A percentile compares a stretch with the other conserved stretches of the same genome.
phyloP scores from a whole-genome alignment of 208 protist genomes.

The Trypanosoma rangeli region DNA sequence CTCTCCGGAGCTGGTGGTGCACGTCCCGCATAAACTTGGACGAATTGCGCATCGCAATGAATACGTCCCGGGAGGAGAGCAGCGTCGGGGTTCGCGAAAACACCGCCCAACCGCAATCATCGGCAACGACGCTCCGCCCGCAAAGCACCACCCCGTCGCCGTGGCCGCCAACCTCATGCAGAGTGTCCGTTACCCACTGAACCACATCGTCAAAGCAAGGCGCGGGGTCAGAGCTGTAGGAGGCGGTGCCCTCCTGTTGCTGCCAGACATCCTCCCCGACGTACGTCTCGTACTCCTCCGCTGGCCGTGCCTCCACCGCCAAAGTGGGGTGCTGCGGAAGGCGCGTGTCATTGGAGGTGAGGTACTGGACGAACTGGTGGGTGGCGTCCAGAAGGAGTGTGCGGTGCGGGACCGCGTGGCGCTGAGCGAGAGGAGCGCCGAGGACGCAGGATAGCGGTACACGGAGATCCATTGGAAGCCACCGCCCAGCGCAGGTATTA shows the following conservation, averaged over 20 bases:
- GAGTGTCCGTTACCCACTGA: conserved; percentile 41
- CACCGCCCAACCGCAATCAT: conserved; percentile 80
- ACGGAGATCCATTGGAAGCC: conserved; percentile 41
- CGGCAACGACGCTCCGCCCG: conserved; percentile 70
- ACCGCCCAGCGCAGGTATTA: not conserved
- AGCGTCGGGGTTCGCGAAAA: conserved; percentile 57
- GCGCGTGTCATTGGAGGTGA: conserved; percentile 78
- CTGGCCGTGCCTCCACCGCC: conserved; percentile 26
- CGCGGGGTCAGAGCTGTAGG: not conserved
- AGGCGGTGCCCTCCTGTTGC: conserved; percentile 2
- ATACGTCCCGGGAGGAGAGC: conserved; percentile 58
- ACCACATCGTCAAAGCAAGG: conserved; percentile 56
- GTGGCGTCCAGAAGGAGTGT: conserved; percentile 38
- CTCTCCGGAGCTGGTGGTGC: conserved; percentile 41
- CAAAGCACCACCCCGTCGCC: conserved; percentile 79
- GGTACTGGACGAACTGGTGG: conserved; percentile 64
- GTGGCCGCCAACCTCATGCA: conserved; percentile 21
- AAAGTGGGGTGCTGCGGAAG: conserved; percentile 56
- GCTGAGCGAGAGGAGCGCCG: conserved; percentile 28
- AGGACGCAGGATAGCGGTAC: conserved; percentile 66
- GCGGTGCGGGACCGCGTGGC: conserved; percentile 49
- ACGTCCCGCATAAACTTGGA: conserved; percentile 74
- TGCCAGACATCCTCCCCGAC: conserved; percentile 78
- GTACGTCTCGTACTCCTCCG: conserved; percentile 80
- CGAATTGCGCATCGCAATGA: conserved; percentile 81